Evolutionary conservation across 768 basidiomycete species (phyloP), one percentile per base, ranked within the genome.

Genomic region (Podaxis sp.): DNA sequence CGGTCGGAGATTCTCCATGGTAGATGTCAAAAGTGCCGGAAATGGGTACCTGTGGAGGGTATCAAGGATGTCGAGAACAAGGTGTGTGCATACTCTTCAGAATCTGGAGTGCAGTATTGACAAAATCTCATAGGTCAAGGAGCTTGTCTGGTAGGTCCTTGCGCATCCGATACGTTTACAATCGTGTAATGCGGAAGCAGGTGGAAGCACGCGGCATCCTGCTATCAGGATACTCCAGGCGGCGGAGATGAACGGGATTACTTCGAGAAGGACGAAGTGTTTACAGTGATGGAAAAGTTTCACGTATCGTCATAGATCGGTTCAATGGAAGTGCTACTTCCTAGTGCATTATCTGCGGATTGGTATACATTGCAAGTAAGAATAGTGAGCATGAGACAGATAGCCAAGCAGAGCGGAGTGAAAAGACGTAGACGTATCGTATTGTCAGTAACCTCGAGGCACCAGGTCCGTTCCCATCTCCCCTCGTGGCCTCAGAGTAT

Each of bases 191-290:
- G 36, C 13, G 4, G 42, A 32, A 18, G 1, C 54, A 88, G 87
- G 89, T 91, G 88, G 88, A 91, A 93, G 71, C 91, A 93, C 67
- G 91, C 91, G 28, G 89, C 89, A 1, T 65, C 80, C 16, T 93
- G 91, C 65, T 91, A 93, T 67, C 81, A 82, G 56, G 79, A 81
- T 16, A 80, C 80, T 4, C 77, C 73, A 16, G 70, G 88, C 53
- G 70, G 72, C 1, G 87, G 85, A 32, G 87, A 90, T 61, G 67
- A 55, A 42, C 46, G 75, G 57, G 82, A 86, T 68, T 74, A 81
- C 61, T 88, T 81, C 66, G 72, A 84, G 61, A 74, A 82, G 38
- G 86, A 90, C 62, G 72, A 75, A 3, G 72, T 84, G 23, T 78
- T 73, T 50, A 46, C 53, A 27, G 42, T 55, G 14, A 48, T 61